Conservation (phyloP, 2,329 filamentous ascomycete species). For the Apiospora malaysiana region DNA sequence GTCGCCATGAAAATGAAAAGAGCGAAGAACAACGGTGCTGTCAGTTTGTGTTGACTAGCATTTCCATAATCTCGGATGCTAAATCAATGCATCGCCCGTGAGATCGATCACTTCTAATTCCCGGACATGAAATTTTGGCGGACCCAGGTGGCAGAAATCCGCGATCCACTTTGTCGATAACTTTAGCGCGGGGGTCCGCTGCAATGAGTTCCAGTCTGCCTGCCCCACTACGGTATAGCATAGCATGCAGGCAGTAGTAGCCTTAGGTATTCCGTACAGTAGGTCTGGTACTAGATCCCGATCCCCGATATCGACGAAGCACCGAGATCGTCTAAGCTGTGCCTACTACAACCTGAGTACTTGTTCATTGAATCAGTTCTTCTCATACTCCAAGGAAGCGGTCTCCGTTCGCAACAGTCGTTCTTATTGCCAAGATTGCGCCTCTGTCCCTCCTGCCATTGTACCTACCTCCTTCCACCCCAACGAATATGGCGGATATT, state of each 20-base stretch:
- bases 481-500: slow-evolving; percentile 39
- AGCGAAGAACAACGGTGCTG: slow-evolving; percentile 27
- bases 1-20: slow-evolving; percentile 1
- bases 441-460: neutral
- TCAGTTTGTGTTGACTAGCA: neutral
- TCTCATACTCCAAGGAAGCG: neutral
- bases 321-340: too few relatives aligned
- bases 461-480: too few relatives aligned
- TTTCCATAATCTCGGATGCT: neutral
- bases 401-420: too few relatives aligned
- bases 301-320: neutral
- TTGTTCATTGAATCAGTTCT: neutral
- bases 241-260: neutral
- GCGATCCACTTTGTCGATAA: slow-evolving; percentile 17
- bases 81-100: neutral
- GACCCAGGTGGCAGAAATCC: slow-evolving; percentile 40
- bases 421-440: neutral
- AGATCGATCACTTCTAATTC: slow-evolving; percentile 20
- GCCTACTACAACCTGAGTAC: too few relatives aligned
- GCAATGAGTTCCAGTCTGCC: neutral
- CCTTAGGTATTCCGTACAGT: too few relatives aligned
- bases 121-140: slow-evolving; percentile 37
- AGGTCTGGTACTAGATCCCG: too few relatives aligned
- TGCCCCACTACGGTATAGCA: slow-evolving; percentile 1
- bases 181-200: slow-evolving; percentile 35